Conservation (phyloP, 2,329 filamentous ascomycete genomes). For the Claviceps citrina region DNA sequence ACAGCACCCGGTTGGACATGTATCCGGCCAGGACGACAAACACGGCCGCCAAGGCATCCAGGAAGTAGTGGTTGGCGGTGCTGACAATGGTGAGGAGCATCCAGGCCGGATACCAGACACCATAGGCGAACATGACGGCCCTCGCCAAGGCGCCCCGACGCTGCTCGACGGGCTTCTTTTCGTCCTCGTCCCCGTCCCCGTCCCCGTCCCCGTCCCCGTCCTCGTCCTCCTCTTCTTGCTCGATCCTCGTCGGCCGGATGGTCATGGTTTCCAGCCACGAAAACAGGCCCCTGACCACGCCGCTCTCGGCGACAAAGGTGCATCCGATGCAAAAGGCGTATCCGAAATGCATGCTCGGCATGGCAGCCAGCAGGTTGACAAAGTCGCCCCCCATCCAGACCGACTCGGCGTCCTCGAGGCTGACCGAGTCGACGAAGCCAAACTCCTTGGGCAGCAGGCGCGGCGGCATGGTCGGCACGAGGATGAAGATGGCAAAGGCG, state of each 20-base stretch:
- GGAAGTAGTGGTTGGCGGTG: conserved; percentile 46
- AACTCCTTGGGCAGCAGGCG: conserved; percentile 40
- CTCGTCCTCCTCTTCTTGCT: no score
- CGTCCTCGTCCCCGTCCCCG: conserved; percentile 7
- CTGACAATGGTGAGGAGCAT: conserved; percentile 42
- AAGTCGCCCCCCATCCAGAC: conserved; percentile 22
- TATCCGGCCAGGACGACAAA: conserved; percentile 46
- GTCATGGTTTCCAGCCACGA: conserved; percentile 4
- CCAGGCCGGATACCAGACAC: conserved; percentile 35
- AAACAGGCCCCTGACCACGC: conserved; percentile 25
- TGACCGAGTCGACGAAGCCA: conserved; percentile 40
- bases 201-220: no score
- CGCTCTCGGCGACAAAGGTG: conserved; percentile 35
- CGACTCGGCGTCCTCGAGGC: conserved; percentile 20
- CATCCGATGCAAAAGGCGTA: conserved; percentile 38
- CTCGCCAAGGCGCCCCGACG: conserved; percentile 9
- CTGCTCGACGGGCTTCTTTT: conserved; percentile 10
- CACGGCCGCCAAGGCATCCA: conserved; percentile 49
- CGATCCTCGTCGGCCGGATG: neutral
- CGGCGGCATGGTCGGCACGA: conserved; percentile 43
- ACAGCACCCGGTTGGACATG: conserved; percentile 31
- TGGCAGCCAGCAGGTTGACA: conserved; percentile 40
- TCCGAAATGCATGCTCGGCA: conserved; percentile 42
- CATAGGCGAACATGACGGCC: conserved; percentile 18
- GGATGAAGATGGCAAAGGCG: conserved; percentile 39